phyloP scores from a whole-genome alignment of 1,284 basidiomycete species.

The Melampsora larici-populina region DNA sequence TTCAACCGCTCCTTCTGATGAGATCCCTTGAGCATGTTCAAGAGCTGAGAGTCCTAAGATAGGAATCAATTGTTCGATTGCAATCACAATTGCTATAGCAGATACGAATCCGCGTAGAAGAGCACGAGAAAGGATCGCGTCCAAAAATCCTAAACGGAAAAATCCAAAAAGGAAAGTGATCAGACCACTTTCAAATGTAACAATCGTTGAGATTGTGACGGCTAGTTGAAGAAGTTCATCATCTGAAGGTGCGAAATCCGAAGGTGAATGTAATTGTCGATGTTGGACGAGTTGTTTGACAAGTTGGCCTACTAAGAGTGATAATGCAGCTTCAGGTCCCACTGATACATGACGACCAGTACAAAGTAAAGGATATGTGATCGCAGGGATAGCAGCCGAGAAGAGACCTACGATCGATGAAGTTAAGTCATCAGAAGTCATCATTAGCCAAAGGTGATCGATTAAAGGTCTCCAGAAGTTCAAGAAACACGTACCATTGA shows the following conservation, averaged over 20 bases:
- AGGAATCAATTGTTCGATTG: constrained; percentile 61
- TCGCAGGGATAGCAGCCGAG: constrained; percentile 57
- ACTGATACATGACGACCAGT: constrained; percentile 66
- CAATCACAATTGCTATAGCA: constrained; percentile 61
- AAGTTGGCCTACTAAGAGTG: constrained; percentile 81
- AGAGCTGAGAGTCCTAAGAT: constrained; percentile 67
- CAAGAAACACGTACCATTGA: constrained; percentile 45
- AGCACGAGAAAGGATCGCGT: constrained; percentile 69
- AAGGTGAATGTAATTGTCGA: constrained; percentile 62
- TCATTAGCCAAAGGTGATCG: too few species aligned
- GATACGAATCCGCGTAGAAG: constrained; percentile 81
- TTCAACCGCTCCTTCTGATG: constrained; percentile 64
- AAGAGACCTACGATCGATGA: constrained; percentile 74
- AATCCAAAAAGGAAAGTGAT: constrained; percentile 82
- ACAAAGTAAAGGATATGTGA: constrained; percentile 79
- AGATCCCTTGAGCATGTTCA: constrained; percentile 60
- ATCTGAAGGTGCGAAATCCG: constrained; percentile 61
- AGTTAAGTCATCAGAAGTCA: too few species aligned
- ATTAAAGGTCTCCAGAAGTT: too few species aligned
- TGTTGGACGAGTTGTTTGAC: constrained; percentile 65
- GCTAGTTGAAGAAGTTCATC: constrained; percentile 58
- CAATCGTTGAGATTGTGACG: constrained; percentile 63
- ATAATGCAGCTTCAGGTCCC: constrained; percentile 83
- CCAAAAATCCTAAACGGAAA: constrained; percentile 84
- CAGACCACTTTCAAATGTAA: constrained; percentile 82